These are phyloP conservation scores for Flaveria brownii DNA, from an alignment of 129 eudicot genomes.

Conservation along the genomic window DNA sequence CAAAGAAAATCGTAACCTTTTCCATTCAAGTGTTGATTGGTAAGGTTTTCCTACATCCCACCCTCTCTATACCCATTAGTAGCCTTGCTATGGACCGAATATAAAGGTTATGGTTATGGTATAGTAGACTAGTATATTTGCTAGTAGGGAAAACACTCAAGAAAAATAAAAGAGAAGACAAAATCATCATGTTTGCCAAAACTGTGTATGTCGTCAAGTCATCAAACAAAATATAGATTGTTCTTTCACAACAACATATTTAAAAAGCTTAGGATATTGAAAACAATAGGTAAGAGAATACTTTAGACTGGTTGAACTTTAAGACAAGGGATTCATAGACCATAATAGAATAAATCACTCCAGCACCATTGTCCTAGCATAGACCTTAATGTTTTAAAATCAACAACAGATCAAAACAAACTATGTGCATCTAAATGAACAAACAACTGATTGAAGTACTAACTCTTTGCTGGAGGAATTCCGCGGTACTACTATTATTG, in stretches of 20 bases:
- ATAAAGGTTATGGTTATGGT: background rate
- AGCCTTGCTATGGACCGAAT: too few species aligned
- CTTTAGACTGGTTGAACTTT: background rate
- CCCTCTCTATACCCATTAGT: too few species aligned
- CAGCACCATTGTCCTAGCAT: conserved; percentile 14
- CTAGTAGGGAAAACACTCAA: background rate
- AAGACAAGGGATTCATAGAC: conserved; percentile 1
- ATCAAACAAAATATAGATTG: conserved; percentile 1
- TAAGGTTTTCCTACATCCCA: too few species aligned
- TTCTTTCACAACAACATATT: background rate
- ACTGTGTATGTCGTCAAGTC: background rate
- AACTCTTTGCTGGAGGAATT: conserved; percentile 84
- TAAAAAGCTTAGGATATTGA: conserved; percentile 11
- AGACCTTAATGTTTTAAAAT: background rate
- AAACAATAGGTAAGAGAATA: background rate
- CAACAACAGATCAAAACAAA: conserved; percentile 17
- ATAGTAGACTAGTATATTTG: background rate
- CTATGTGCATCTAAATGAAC: conserved; percentile 16
- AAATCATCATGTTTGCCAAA: background rate
- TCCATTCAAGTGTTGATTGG: too few species aligned
- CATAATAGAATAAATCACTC: background rate
- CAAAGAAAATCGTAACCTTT: too few species aligned
- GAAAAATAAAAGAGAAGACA: background rate
- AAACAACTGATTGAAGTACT: conserved; percentile 41
- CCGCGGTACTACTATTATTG: conserved; percentile 76